These are phyloP conservation scores for Syzygium aromaticum DNA, from an alignment of 345 rosid genomes.

Conservation along the genomic window DNA sequence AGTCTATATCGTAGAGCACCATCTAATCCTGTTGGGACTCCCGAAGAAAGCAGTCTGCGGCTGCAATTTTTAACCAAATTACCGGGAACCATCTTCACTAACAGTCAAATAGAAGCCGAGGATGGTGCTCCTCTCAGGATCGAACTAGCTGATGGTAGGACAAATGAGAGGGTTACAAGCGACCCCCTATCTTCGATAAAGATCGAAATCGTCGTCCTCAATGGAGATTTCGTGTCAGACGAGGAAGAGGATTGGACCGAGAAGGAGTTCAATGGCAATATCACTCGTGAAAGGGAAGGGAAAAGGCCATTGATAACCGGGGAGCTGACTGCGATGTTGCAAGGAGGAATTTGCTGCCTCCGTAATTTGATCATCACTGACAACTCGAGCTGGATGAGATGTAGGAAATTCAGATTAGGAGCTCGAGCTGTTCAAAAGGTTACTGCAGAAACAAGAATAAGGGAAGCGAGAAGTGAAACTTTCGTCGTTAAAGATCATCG, in stretches of 20 bases:
- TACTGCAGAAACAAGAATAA: constrained; percentile 15
- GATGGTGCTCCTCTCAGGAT: constrained; percentile 9
- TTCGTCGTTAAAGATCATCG: constrained; percentile 41
- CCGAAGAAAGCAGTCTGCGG: constrained; percentile 13
- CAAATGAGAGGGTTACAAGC: constrained; percentile 8
- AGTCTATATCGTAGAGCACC: too few relatives aligned
- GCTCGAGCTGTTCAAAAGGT: constrained; percentile 9
- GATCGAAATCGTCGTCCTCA: constrained; percentile 19
- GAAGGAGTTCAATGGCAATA: constrained; percentile 14
- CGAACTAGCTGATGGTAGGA: constrained; percentile 14
- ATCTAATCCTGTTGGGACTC: background rate
- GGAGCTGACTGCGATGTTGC: constrained; percentile 6
- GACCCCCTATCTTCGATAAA: constrained; percentile 23
- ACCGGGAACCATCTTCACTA: constrained; percentile 19
- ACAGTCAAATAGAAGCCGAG: constrained; percentile 10
- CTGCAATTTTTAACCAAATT: constrained; percentile 16
- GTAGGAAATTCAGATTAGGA: constrained; percentile 28
- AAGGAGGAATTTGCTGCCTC: constrained; percentile 16
- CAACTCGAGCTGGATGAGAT: constrained; percentile 36
- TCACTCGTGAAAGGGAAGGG: constrained; percentile 24
- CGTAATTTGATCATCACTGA: constrained; percentile 25
- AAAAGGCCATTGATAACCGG: constrained; percentile 32
- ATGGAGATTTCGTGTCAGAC: constrained; percentile 24
- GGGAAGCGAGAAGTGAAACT: constrained; percentile 28
- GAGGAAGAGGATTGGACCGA: constrained; percentile 22